Evolutionary conservation across 1,284 basidiomycete species (phyloP), one percentile per base, ranked within the genome.

Genomic region (Tilletiopsis washingtonensis): DNA sequence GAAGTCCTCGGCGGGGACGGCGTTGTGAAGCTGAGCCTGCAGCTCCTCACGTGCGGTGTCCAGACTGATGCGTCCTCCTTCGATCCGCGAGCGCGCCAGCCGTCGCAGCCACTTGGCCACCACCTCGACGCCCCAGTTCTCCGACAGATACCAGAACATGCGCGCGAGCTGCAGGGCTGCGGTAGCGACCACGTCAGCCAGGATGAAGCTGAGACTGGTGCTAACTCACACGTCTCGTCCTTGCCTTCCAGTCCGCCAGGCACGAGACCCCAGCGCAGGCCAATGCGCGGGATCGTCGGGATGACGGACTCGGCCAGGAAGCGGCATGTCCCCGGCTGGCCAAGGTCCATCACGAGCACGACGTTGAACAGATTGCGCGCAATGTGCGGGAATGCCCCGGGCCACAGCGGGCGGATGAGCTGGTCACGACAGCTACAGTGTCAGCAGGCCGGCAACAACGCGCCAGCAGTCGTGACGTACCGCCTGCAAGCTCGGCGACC

Each of bases 281-380:
- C 61, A 9, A 68, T 53, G 12, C 61, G 55, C 12, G 55, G 55
- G 3, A 61, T 40, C 39, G 53, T 58, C 32, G 52, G 58, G 1
- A 47, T 44, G 34, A 67, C 57, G n/a, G 46, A 60, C 20, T 67
- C 66, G 4, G 60, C 49, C 15, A 67, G 34, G 46, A 67, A 64
- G 5, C 62, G 43, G 27, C 60, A 59, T 14, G 48, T 56, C 34
- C 63, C 60, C 11, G 48, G 50, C 36, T 55, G 49, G 12, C 49
- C 43, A 47, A 72, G 42, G 47, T 72, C 69, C 11, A 67, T 48
- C 14, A 63, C 56, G 5, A 69, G 44, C 3, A 72, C 58, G 5
- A 71, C 53, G 26, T 71, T 64, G 62, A 71, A 69, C 7, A 71
- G 39, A 45, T 72, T 72, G 17, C 60, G 43, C 14, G 55, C 53